These are phyloP conservation scores for Allium fistulosum DNA, from an alignment of 106 monocot species.

Conservation along the genomic window DNA sequence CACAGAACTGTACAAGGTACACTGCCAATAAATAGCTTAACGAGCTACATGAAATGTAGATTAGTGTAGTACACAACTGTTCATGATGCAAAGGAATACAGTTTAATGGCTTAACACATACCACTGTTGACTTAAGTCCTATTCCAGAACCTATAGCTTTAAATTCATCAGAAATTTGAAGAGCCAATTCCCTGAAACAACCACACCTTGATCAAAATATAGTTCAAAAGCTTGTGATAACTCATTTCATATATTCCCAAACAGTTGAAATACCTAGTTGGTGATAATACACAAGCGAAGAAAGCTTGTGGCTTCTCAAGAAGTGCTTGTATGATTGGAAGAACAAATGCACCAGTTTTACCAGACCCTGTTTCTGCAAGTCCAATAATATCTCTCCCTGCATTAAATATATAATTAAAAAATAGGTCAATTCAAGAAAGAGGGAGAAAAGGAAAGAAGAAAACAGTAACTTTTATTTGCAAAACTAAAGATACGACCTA, in stretches of 20 bases:
- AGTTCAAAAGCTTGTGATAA: neutral
- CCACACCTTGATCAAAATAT: neutral
- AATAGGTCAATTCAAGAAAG: too few species aligned
- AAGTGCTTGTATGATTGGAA: slow-evolving; percentile 89
- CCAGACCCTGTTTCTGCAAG: slow-evolving; percentile 92
- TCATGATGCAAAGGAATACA: too few species aligned
- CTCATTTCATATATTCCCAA: neutral
- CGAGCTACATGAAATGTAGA: too few species aligned
- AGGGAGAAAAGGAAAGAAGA: too few species aligned
- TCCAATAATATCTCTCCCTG: slow-evolving; percentile 89
- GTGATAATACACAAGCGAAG: slow-evolving; percentile 86
- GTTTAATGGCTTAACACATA: slow-evolving; percentile 20
- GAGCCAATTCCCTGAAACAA: slow-evolving; percentile 73
- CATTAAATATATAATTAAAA: neutral
- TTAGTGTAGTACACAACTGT: too few species aligned
- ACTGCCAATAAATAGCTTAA: too few species aligned
- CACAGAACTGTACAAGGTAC: too few species aligned
- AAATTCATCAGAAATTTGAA: slow-evolving; percentile 87
- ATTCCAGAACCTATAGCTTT: slow-evolving; percentile 82
- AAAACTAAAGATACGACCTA: too few species aligned
- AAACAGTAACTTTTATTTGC: too few species aligned
- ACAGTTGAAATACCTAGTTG: slow-evolving; percentile 53
- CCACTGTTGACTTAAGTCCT: slow-evolving; percentile 62
- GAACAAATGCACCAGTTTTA: slow-evolving; percentile 92
- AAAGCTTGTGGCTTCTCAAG: slow-evolving; percentile 60